Conservation (phyloP, 306 rosid genomes). For the Acacia crassicarpa region DNA sequence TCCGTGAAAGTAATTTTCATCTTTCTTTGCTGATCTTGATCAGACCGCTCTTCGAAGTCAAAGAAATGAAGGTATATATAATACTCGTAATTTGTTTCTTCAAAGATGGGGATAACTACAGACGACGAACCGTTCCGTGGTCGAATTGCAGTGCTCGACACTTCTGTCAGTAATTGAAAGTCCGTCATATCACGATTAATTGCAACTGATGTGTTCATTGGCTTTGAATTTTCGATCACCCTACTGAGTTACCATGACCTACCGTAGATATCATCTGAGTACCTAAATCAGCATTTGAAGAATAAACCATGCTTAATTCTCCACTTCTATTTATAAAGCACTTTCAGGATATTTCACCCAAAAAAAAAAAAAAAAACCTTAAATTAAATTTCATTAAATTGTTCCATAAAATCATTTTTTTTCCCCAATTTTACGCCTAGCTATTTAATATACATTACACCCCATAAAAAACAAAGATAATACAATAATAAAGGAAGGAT, state of each 20-base stretch:
- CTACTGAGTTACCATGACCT: background rate
- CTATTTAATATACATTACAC: too few relatives aligned
- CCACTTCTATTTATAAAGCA: too few relatives aligned
- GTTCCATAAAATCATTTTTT: too few relatives aligned
- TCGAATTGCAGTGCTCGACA: constrained; percentile 7
- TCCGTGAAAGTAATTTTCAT: background rate
- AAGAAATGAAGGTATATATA: constrained; percentile 19
- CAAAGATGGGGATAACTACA: background rate
- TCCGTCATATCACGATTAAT: background rate
- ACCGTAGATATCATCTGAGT: background rate
- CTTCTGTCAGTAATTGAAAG: constrained; percentile 5
- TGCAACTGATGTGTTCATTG: background rate
- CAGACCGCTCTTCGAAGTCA: background rate
- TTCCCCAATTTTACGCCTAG: too few relatives aligned
- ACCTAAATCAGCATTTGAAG: background rate
- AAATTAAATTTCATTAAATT: too few relatives aligned
- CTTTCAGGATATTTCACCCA: too few relatives aligned
- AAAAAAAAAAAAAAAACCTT: too few relatives aligned
- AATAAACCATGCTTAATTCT: background rate
- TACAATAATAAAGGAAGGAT: too few relatives aligned
- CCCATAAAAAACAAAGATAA: too few relatives aligned
- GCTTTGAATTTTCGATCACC: background rate
- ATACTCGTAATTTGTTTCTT: background rate
- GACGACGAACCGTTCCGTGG: background rate
- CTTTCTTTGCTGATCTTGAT: background rate